These are phyloP conservation scores for Argentina anserina DNA, from an alignment of 306 rosid genomes.

Conservation along the genomic window DNA sequence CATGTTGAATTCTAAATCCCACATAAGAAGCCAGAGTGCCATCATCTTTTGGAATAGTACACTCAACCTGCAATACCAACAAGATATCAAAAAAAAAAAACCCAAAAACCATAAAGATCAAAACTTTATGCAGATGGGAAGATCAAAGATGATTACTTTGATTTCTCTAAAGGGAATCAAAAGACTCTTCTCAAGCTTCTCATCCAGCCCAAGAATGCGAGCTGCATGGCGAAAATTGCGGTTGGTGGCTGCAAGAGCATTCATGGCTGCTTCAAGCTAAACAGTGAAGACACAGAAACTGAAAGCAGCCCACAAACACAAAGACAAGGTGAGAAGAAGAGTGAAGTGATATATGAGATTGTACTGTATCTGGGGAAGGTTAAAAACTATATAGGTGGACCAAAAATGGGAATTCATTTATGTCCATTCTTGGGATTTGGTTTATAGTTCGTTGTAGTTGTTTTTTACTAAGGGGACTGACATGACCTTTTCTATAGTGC, in stretches of 20 bases:
- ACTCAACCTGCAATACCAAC: constrained; percentile 54
- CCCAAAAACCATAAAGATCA: neutral
- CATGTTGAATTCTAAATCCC: constrained; percentile 76
- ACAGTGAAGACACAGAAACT: constrained; percentile 13
- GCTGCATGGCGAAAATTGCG: constrained; percentile 64
- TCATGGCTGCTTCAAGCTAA: constrained; percentile 38
- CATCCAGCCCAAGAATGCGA: constrained; percentile 65
- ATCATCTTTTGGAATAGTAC: constrained; percentile 72
- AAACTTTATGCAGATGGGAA: neutral
- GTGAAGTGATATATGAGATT: neutral
- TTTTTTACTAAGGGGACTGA: neutral
- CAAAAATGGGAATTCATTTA: neutral
- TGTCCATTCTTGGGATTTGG: neutral
- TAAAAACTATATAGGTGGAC: neutral
- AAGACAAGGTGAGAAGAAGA: neutral
- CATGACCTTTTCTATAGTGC: neutral
- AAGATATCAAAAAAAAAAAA: neutral
- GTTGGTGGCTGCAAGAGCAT: constrained; percentile 69
- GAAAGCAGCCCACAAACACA: neutral
- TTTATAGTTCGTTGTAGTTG: neutral
- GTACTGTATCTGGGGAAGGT: neutral
- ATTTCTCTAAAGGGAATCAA: constrained; percentile 68
- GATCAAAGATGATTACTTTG: constrained; percentile 33
- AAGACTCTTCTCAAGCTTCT: constrained; percentile 70
- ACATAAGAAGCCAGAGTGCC: constrained; percentile 65